Conservation (phyloP, 2,329 filamentous ascomycete species). For the Colletotrichum magnum region DNA sequence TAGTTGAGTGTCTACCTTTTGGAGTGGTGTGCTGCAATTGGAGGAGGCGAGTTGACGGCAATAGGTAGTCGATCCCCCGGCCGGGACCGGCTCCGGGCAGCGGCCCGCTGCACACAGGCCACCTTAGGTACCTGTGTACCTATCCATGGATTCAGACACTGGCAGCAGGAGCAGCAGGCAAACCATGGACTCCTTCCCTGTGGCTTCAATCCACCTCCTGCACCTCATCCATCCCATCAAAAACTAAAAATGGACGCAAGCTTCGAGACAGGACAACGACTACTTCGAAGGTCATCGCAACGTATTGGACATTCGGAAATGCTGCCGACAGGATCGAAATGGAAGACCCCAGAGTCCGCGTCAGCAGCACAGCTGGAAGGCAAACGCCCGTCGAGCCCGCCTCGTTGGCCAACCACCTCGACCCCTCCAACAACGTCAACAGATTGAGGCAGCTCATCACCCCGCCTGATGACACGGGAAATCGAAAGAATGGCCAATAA, state of each 20-base stretch:
- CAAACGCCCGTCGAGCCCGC: neutral
- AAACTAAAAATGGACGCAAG: neutral
- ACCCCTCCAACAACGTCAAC: neutral
- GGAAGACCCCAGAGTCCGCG: no score
- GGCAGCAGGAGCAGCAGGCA: neutral
- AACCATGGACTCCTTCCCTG: neutral
- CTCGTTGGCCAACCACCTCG: neutral
- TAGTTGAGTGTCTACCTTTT: no score
- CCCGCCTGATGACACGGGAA: neutral
- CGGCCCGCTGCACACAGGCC: slow-evolving; percentile 14
- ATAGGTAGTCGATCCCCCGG: slow-evolving; percentile 4
- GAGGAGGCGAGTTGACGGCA: neutral
- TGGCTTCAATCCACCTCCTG: neutral
- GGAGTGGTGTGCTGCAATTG: slow-evolving; percentile 6
- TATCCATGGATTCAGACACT: neutral
- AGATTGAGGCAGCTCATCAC: neutral
- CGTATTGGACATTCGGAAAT: no score
- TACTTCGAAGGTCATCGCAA: no score
- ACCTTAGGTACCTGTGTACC: neutral
- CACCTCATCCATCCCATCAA: neutral
- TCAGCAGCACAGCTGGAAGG: no score
- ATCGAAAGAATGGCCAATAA: neutral
- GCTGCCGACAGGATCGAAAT: no score
- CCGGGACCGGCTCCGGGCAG: slow-evolving; percentile 13
- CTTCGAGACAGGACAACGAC: no score